Conservation (phyloP, 2,329 filamentous ascomycete species). For the Dactylellina leptospora region DNA sequence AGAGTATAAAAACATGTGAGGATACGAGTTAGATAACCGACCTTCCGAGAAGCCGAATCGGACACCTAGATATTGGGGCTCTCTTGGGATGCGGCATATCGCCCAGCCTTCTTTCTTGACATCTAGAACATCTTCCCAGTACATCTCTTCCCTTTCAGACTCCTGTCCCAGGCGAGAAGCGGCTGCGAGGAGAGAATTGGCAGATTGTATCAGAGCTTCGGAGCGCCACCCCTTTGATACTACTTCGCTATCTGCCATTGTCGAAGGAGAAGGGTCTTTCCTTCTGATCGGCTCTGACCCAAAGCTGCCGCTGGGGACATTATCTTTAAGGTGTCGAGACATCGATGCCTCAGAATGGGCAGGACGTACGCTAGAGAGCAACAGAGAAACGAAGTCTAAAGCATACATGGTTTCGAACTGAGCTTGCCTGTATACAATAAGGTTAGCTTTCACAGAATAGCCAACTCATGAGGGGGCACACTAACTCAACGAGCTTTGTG, state of each 20-base stretch:
- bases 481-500: constrained; percentile 54
- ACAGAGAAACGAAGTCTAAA: constrained; percentile 82
- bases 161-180: constrained; percentile 78
- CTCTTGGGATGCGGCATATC: constrained; percentile 77
- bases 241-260: constrained; percentile 62
- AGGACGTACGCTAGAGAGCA: constrained; percentile 82
- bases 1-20: neutral
- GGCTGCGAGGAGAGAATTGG: constrained; percentile 76
- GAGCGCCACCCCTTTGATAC: constrained; percentile 70
- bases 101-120: constrained; percentile 88
- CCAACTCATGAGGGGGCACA: neutral
- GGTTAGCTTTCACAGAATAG: constrained; percentile 20
- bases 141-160: constrained; percentile 80
- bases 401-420: constrained; percentile 73
- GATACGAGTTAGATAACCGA: constrained; percentile 57
- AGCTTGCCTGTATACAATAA: constrained; percentile 59
- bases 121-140: constrained; percentile 85
- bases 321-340: constrained; percentile 73
- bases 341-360: constrained; percentile 75
- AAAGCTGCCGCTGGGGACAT: constrained; percentile 77
- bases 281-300: constrained; percentile 72
- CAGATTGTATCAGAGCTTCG: constrained; percentile 77
- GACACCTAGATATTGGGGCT: constrained; percentile 79
- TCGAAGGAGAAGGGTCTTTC: constrained; percentile 68
- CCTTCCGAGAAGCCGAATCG: constrained; percentile 87